Base-by-base conservation (phyloP, 2,329 filamentous ascomycete species). In the Ascomycota sp. region DNA sequence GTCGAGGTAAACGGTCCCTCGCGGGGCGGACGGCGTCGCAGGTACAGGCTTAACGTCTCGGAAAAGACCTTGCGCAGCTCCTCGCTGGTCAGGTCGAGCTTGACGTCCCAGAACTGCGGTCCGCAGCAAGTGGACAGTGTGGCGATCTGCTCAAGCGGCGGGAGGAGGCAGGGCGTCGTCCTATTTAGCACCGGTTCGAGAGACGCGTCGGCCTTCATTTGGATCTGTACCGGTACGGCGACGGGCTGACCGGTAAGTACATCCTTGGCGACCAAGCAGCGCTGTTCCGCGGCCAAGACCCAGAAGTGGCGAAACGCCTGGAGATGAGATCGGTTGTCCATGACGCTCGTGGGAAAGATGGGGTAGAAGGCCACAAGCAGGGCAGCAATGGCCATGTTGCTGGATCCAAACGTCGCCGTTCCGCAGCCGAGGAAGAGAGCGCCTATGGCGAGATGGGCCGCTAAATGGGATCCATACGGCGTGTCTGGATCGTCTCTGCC, bases 281-380 rank as follows among this genome's bases (percentile, higher is more conserved):
- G 70, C 8, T 82, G 71, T 43, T 98, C 89, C 0, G 80, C 76
- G 2, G 89, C 89, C 4, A 98, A 63, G 8, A 93, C 86, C 89
- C 89, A 98, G 45, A 98, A 79, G 52, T 98, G 86, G 5, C 91
- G 73, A 56, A 98, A 89, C 4, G 91, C 89, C 56, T 98, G 89
- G 5, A 98, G 63, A 43, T 98, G 89, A 8, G 82, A 83, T 38
- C 80, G 77, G 46, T 95, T 95, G 54, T 98, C 89, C 43, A 92
- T 77, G 2, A 95, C 80, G 20, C 71, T 76, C 8, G 70, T 76
- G 0, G 89, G 89, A 47, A 92, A 94, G 13, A 94, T 65, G 0
- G 89, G 89, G 45, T 98, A 98, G 50, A 98, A 92, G 1, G 89
- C 77, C 26, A 89, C 75, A 7, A 98, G 68, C 6, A 98, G 61